phyloP scores from a whole-genome alignment of 129 eudicot species.

The carrot (Daucus carota) region DNA sequence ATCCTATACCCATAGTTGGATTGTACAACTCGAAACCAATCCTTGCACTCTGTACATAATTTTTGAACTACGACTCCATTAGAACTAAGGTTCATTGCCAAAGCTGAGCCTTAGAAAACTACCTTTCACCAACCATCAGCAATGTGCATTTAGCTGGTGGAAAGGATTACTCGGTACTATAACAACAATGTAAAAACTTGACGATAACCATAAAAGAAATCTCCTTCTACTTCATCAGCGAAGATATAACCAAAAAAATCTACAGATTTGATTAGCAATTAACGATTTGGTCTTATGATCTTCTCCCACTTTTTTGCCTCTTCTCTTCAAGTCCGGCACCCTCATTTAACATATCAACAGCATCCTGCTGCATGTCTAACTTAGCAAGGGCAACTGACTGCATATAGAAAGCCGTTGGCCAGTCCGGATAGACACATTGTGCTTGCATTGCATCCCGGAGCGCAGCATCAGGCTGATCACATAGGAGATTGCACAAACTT shows the following conservation, averaged over 20 bases:
- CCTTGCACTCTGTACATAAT: neutral
- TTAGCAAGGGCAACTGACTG: conserved; percentile 76
- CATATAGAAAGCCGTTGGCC: conserved; percentile 91
- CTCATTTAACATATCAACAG: conserved; percentile 73
- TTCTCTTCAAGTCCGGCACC: conserved; percentile 70
- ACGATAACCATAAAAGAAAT: neutral
- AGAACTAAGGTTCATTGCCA: neutral
- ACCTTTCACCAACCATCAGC: neutral
- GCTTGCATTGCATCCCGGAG: conserved; percentile 94
- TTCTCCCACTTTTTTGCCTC: conserved; percentile 47
- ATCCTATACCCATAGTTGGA: neutral
- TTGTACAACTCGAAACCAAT: conserved; percentile 4
- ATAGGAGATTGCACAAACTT: conserved; percentile 56
- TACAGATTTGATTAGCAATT: neutral
- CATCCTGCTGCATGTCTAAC: conserved; percentile 77
- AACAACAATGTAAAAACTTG: neutral
- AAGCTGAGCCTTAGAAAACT: neutral
- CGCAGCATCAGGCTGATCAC: conserved; percentile 85
- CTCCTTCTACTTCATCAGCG: neutral
- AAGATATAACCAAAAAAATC: neutral
- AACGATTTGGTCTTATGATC: conserved; percentile 9
- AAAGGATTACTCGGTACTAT: neutral
- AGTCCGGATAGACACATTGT: conserved; percentile 63
- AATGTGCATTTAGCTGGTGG: neutral
- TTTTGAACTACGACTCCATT: neutral